These are phyloP conservation scores for Sporisorium sorghi DNA, from an alignment of 1,284 basidiomycete species.

Conservation along the genomic window DNA sequence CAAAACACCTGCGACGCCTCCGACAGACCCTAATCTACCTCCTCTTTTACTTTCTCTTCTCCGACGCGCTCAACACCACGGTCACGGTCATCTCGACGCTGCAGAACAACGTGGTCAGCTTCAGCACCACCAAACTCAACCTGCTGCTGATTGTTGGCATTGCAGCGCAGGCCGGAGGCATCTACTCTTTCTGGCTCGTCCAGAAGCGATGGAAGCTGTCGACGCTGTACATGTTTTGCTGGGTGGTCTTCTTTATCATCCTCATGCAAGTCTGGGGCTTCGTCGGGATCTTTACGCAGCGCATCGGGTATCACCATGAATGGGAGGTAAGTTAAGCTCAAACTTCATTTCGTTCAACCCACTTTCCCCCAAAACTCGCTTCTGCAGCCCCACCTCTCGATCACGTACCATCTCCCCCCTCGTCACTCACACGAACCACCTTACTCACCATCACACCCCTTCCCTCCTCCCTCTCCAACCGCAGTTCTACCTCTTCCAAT, in stretches of 20 bases:
- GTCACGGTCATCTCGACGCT: constrained; percentile 81
- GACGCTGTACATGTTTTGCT: constrained; percentile 75
- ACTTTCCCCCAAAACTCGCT: too few species aligned
- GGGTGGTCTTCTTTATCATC: constrained; percentile 81
- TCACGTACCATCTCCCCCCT: neutral
- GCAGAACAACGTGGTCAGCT: constrained; percentile 80
- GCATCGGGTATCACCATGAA: constrained; percentile 73
- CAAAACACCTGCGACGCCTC: constrained; percentile 26
- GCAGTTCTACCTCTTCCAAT: constrained; percentile 18
- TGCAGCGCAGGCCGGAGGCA: constrained; percentile 78
- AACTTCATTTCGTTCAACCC: too few species aligned
- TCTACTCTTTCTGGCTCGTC: constrained; percentile 78
- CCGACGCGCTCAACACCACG: constrained; percentile 82
- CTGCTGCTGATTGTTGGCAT: constrained; percentile 80
- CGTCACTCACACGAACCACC: neutral
- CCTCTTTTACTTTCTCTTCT: constrained; percentile 80
- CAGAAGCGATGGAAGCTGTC: constrained; percentile 81
- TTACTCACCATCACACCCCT: neutral
- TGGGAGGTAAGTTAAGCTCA: constrained; percentile 34
- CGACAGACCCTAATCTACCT: constrained; percentile 71
- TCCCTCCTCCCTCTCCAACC: neutral
- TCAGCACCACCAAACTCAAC: constrained; percentile 79
- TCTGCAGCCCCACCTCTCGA: too few species aligned
- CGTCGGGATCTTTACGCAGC: constrained; percentile 83
- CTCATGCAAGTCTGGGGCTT: constrained; percentile 86